phyloP scores from a whole-genome alignment of 805 yeast species.

The Tetrapisispora namnaoensis region DNA sequence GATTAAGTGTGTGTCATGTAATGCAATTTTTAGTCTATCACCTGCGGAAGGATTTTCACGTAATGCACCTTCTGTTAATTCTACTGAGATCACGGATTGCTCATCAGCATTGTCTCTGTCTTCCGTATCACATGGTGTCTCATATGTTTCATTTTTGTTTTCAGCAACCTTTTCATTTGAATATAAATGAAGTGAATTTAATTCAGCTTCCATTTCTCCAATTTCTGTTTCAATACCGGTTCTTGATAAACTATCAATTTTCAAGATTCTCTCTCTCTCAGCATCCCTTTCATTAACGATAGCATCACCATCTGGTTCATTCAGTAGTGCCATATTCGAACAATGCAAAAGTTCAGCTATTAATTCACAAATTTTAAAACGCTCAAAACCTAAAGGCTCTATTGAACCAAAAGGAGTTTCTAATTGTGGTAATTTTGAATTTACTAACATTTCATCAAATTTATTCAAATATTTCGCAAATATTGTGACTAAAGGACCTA shows the following conservation, averaged over 20 bases:
- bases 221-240: slow-evolving; percentile 2
- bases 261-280: slow-evolving; percentile 35
- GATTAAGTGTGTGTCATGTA: slow-evolving; percentile 55
- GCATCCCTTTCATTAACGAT: slow-evolving; percentile 62
- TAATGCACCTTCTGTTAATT: not conserved
- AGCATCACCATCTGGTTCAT: slow-evolving; percentile 62
- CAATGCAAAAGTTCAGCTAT: slow-evolving; percentile 93
- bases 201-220: slow-evolving; percentile 1
- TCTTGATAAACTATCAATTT: slow-evolving; percentile 5
- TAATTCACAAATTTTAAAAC: slow-evolving; percentile 85
- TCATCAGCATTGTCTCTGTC: slow-evolving; percentile 1
- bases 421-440: slow-evolving; percentile 28
- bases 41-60: slow-evolving; percentile 40
- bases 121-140: not conserved
- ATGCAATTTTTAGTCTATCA: slow-evolving; percentile 57
- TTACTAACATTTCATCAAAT: slow-evolving; percentile 53
- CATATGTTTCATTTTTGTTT: not conserved
- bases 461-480: slow-evolving; percentile 65
- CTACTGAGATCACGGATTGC: not conserved
- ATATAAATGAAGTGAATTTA: slow-evolving; percentile 4
- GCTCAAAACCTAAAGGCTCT: slow-evolving; percentile 83
- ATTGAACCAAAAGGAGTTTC: slow-evolving; percentile 43
- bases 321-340: slow-evolving; percentile 86
- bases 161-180: slow-evolving; percentile 4
- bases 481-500: slow-evolving; percentile 73